Base-by-base conservation (phyloP, 306 rosid genomes). In the Nissolia schottii region DNA sequence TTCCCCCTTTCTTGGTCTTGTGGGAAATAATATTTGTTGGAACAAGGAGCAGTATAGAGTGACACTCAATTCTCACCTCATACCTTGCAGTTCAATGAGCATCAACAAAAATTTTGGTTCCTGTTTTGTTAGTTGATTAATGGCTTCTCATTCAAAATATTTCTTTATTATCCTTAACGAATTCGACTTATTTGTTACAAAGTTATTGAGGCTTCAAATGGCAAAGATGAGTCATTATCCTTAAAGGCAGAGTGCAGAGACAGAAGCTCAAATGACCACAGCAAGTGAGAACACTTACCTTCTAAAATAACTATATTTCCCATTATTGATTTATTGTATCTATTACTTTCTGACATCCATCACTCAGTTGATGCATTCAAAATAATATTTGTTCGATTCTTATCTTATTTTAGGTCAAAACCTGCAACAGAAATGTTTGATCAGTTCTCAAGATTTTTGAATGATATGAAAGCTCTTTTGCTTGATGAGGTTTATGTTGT, bases 401-500 rank as follows among this genome's bases (percentile, higher is more conserved):
- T 71, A 32, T 18, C 69, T 56, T 69, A 53, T 49, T 64, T 64
- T 87, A 90, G 96, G 80, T 51, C 65, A 6, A 78, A 79, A 22
- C 28, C 67, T 53, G 49, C 46, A 16, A 41, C 76, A 22, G 74
- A 49, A 48, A 32, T 64, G 3, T 54, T 24, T 55, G 75, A 51
- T 66, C 82, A 77, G 37, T 23, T 85, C 63, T 78, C 76, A 67
- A 82, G 67, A 49, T 90, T 87, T 81, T 6, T 64, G 71, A 84
- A 64, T 32, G 98, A 93, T 58, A 31, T 87, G 88, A 88, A 84
- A 84, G 86, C 6, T 18, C 98, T 90, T 67, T 74, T 84, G 83
- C 75, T 69, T 74, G 68, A 93, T 27, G 84, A 82, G 86, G 93
- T 93, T 75, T 90, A 80, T 74, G 84, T 93, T 20, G 57, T 84